A percentile compares a stretch with the other conserved stretches of the same genome.
These are phyloP conservation scores for Priceomyces castillae DNA, from an alignment of 805 yeast genomes.

Conservation along the genomic window DNA sequence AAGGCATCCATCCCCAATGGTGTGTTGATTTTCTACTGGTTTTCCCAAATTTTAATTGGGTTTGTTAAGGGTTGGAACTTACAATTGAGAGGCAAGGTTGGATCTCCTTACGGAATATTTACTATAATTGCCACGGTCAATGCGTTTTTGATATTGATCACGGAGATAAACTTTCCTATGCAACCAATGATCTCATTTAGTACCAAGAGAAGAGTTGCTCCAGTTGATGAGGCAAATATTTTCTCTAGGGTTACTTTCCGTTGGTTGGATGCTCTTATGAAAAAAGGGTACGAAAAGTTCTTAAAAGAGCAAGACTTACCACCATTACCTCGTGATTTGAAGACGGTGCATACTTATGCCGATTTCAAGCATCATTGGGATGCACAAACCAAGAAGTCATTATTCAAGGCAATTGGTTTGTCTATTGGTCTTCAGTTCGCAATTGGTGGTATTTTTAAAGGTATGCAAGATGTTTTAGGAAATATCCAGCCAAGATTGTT, in stretches of 20 bases:
- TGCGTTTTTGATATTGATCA: slow-evolving; percentile 37
- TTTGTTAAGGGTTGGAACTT: slow-evolving; percentile 43
- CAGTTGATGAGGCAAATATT: slow-evolving; percentile 60
- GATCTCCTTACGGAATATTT: slow-evolving; percentile 20
- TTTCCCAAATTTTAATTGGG: slow-evolving; percentile 50
- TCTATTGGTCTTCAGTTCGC: slow-evolving; percentile 75
- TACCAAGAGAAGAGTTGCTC: slow-evolving; percentile 26
- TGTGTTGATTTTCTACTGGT: slow-evolving; percentile 72
- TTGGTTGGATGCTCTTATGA: slow-evolving; percentile 90
- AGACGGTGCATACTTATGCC: slow-evolving; percentile 50
- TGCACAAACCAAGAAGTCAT: slow-evolving; percentile 47
- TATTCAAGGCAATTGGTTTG: slow-evolving; percentile 56
- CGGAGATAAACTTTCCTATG: slow-evolving; percentile 44
- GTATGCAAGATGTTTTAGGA: slow-evolving; percentile 72
- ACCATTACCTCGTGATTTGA: slow-evolving; percentile 65
- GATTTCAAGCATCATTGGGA: slow-evolving; percentile 62
- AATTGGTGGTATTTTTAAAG: slow-evolving; percentile 70
- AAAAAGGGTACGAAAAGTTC: slow-evolving; percentile 64
- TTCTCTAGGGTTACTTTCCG: slow-evolving; percentile 75
- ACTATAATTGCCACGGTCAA: slow-evolving; percentile 35
- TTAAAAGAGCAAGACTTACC: slow-evolving; percentile 69
- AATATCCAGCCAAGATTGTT: slow-evolving; percentile 33
- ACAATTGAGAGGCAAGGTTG: slow-evolving; percentile 31
- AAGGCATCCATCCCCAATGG: slow-evolving; percentile 66
- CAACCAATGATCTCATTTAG: slow-evolving; percentile 23